phyloP scores from a whole-genome alignment of 345 rosid genomes.

The Rubroshorea leprosula region DNA sequence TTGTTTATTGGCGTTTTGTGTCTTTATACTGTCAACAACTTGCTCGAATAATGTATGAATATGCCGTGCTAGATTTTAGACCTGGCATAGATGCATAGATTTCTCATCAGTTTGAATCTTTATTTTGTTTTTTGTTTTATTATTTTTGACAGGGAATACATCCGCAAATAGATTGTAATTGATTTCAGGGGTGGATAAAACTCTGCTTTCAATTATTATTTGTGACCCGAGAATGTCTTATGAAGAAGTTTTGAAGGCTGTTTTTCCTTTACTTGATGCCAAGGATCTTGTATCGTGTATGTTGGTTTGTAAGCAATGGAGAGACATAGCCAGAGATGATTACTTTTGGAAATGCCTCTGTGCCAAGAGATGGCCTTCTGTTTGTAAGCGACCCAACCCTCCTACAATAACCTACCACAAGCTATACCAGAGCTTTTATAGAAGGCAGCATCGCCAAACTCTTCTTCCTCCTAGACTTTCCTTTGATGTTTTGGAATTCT shows the following conservation, averaged over 20 bases:
- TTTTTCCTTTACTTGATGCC: constrained; percentile 75
- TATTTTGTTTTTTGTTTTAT: background rate
- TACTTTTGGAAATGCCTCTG: constrained; percentile 87
- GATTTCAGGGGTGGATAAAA: constrained; percentile 6
- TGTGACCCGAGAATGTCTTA: constrained; percentile 36
- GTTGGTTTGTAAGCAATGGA: constrained; percentile 82
- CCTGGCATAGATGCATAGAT: too few species aligned
- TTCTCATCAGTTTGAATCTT: too few species aligned
- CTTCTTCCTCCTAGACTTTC: constrained; percentile 82
- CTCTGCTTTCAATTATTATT: constrained; percentile 11
- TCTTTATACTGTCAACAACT: too few species aligned
- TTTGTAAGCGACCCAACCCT: constrained; percentile 67
- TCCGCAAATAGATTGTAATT: constrained; percentile 4
- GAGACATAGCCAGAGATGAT: constrained; percentile 67
- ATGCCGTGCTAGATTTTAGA: background rate
- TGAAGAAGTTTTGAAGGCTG: constrained; percentile 74
- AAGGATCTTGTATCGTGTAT: constrained; percentile 71
- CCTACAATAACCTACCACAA: constrained; percentile 61
- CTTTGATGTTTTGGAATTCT: constrained; percentile 70
- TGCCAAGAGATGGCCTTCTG: constrained; percentile 87
- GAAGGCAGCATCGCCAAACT: constrained; percentile 35
- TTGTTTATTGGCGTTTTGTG: background rate
- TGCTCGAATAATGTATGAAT: too few species aligned
- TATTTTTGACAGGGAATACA: background rate
- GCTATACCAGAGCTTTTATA: constrained; percentile 60